phyloP scores from a whole-genome alignment of 75 land plant species.

The Larix kaempferi region DNA sequence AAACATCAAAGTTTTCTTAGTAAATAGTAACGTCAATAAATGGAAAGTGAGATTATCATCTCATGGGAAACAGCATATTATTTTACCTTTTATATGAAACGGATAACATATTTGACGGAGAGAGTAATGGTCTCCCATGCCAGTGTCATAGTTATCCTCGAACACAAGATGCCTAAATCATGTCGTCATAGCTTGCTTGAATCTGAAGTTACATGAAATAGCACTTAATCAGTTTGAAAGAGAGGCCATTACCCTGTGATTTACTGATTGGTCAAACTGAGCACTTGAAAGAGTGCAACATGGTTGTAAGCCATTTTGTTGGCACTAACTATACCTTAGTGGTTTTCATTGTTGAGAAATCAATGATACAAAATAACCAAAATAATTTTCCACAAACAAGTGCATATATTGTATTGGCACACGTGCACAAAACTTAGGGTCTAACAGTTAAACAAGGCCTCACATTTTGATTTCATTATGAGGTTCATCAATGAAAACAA shows the following conservation, averaged over 20 bases:
- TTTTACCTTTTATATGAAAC: slow-evolving; percentile 66
- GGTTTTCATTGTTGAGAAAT: background rate
- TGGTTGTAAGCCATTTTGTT: no score
- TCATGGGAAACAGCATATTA: background rate
- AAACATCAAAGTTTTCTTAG: background rate
- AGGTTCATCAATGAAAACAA: slow-evolving; percentile 92
- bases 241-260: no score
- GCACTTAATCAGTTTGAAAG: background rate
- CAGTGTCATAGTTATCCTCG: slow-evolving; percentile 97
- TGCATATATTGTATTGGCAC: no score
- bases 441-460: background rate
- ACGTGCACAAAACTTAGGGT: no score
- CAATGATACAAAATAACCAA: no score
- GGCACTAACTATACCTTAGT: background rate
- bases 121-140: slow-evolving; percentile 95
- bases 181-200: slow-evolving; percentile 74
- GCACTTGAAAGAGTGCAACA: no score
- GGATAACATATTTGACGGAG: slow-evolving; percentile 95
- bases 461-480: slow-evolving; percentile 89
- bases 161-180: slow-evolving; percentile 81
- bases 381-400: no score
- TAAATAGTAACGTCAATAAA: background rate
- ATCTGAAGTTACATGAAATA: slow-evolving; percentile 25
- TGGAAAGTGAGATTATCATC: background rate
- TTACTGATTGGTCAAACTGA: no score